phyloP scores from a whole-genome alignment of 2,329 filamentous ascomycete genomes.

The Chaetomiaceae sp. region DNA sequence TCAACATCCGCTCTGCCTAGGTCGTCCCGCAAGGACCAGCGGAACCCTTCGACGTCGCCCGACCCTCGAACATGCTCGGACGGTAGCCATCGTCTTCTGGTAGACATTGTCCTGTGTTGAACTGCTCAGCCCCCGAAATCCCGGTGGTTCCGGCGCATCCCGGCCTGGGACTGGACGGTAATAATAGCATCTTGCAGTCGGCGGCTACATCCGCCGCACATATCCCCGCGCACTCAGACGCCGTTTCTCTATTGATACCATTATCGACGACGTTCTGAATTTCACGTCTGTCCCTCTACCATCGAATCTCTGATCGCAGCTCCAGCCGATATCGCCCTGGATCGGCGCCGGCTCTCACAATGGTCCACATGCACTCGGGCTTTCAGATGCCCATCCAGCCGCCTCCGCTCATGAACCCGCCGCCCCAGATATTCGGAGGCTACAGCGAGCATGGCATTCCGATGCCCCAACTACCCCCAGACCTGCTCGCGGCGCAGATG shows the following conservation, averaged over 20 bases:
- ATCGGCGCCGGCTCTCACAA: conserved; percentile 26
- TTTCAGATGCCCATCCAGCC: conserved; percentile 57
- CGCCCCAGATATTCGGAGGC: conserved; percentile 64
- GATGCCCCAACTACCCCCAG: conserved; percentile 51
- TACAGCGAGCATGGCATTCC: conserved; percentile 59
- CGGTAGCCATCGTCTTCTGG: conserved; percentile 7
- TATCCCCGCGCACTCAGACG: no score
- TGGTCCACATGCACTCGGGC: conserved; percentile 48
- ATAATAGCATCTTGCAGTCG: conserved; percentile 18
- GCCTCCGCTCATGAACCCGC: conserved; percentile 60
- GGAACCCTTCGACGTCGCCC: not conserved
- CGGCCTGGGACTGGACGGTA: conserved; percentile 18
- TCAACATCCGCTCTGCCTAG: not conserved
- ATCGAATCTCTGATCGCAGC: not conserved
- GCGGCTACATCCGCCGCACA: no score
- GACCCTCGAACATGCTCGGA: conserved; percentile 4
- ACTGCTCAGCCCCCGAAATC: conserved; percentile 18
- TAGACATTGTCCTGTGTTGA: not conserved
- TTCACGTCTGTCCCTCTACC: not conserved
- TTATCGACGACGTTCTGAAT: no score
- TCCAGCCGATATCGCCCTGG: not conserved
- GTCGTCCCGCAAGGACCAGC: conserved; percentile 2
- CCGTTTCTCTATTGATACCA: no score
- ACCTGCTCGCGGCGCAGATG: conserved; percentile 54
- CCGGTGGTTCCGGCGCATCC: conserved; percentile 16